phyloP scores from a whole-genome alignment of 768 basidiomycete genomes.

The Lactifluus echinatus region DNA sequence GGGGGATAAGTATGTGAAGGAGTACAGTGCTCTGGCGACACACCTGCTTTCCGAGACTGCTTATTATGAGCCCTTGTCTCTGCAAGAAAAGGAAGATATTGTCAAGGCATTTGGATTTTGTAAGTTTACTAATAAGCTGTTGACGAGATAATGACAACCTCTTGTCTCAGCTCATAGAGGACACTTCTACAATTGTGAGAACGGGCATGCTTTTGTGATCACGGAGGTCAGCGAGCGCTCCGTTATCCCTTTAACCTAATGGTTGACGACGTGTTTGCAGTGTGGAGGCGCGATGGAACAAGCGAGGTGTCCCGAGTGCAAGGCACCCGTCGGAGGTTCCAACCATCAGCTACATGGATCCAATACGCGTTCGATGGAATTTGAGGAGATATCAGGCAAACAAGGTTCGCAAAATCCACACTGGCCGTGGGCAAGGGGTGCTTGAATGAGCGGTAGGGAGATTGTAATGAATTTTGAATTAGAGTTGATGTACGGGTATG shows the following conservation, averaged over 20 bases:
- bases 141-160: not conserved
- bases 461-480: too few species aligned
- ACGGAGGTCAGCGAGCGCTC: conserved; percentile 36
- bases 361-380: conserved; percentile 41
- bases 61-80: conserved; percentile 24
- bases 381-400: conserved; percentile 34
- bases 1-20: conserved; percentile 20
- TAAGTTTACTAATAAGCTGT: conserved; percentile 1
- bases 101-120: conserved; percentile 25
- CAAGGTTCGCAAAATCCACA: conserved; percentile 26
- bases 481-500: too few species aligned
- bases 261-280: conserved; percentile 25
- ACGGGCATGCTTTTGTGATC: conserved; percentile 58
- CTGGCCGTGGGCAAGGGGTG: conserved; percentile 27
- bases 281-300: conserved; percentile 49
- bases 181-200: conserved; percentile 32
- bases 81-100: conserved; percentile 24
- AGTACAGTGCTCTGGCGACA: conserved; percentile 20
- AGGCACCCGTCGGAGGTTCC: conserved; percentile 42
- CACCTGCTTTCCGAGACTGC: conserved; percentile 17
- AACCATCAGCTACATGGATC: conserved; percentile 33
- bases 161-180: conserved; percentile 23
- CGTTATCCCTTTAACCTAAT: not conserved
- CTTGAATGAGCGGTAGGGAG: too few species aligned
- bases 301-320: conserved; percentile 49